Percentiles rank a stretch among this genome's conserved stretches.
Conservation (phyloP, 768 basidiomycete genomes). For the Galerina marginata region DNA sequence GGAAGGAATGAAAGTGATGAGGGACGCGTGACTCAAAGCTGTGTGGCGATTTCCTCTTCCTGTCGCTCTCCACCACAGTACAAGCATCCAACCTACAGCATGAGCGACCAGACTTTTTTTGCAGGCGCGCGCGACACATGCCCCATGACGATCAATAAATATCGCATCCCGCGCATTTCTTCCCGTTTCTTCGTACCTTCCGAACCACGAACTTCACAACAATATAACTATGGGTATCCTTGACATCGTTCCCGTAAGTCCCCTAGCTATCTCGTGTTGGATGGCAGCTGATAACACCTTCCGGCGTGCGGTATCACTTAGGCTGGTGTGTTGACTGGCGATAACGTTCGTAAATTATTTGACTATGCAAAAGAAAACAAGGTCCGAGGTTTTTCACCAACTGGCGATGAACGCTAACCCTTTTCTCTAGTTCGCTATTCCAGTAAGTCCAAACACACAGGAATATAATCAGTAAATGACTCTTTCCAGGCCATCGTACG, state of each 20-base stretch:
- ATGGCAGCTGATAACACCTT: constrained; percentile 2
- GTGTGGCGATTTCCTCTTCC: neutral
- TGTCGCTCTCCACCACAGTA: no score
- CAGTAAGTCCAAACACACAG: constrained; percentile 54
- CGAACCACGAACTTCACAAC: constrained; percentile 14
- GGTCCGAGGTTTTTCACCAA: constrained; percentile 45
- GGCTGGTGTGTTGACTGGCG: constrained; percentile 96
- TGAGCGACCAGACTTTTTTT: neutral
- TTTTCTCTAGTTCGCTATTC: constrained; percentile 74
- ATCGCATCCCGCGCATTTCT: constrained; percentile 10
- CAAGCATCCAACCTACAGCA: no score
- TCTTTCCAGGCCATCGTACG: constrained; percentile 73
- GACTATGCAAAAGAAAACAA: constrained; percentile 90
- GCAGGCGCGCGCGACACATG: constrained; percentile 1
- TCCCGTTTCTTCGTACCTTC: constrained; percentile 6
- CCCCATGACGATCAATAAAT: neutral
- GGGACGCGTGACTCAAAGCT: no score
- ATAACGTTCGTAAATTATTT: constrained; percentile 93
- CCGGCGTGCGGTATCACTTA: constrained; percentile 32
- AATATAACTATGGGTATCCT: constrained; percentile 70
- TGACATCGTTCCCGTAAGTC: constrained; percentile 81
- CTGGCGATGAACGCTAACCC: neutral
- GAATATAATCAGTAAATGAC: constrained; percentile 9
- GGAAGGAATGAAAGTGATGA: no score
- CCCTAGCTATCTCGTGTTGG: neutral